Evolutionary conservation across 2,329 filamentous ascomycete species (phyloP).

Genomic region (Tolypocladium amazonense): DNA sequence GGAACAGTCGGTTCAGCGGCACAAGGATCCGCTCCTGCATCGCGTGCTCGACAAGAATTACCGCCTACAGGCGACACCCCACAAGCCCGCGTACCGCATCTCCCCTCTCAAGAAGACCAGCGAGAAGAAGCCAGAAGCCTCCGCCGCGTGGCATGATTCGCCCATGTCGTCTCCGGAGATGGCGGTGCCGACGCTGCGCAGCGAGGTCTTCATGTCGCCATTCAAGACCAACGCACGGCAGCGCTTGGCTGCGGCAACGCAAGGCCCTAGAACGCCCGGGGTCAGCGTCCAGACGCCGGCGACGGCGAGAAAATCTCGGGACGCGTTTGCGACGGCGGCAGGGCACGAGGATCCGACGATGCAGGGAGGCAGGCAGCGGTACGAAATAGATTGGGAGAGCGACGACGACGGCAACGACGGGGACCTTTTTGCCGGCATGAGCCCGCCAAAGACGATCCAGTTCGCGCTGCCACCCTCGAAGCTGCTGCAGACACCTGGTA

Average conservation of each 20-base stretch:
- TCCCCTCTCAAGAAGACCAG: conserved; percentile 30
- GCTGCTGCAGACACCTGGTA: conserved; percentile 70
- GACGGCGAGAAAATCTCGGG: conserved; percentile 36
- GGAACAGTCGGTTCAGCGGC: conserved; percentile 22
- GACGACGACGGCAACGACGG: conserved; percentile 58
- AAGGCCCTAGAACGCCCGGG: conserved; percentile 61
- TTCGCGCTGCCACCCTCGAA: conserved; percentile 71
- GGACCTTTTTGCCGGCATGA: conserved; percentile 59
- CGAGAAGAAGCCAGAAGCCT: conserved; percentile 20
- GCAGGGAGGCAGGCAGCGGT: conserved; percentile 21
- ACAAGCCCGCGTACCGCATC: conserved; percentile 40
- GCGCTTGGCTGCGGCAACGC: conserved; percentile 29
- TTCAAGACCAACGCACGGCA: conserved; percentile 35
- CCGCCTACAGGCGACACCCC: conserved; percentile 83
- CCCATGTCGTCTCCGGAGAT: conserved; percentile 67
- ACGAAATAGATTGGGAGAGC: conserved; percentile 64
- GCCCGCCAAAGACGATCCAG: conserved; percentile 87
- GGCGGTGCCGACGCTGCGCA: conserved; percentile 70
- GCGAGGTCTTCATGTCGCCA: conserved; percentile 77
- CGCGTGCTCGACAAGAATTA: conserved; percentile 93
- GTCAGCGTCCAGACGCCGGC: conserved; percentile 74
- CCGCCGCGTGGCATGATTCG: conserved; percentile 40
- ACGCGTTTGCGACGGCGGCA: conserved; percentile 31
- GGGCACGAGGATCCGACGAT: conserved; percentile 2
- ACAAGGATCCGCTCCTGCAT: conserved; percentile 73